Conservation (phyloP, 805 yeast species). For the Kockiozyma suomiensis region DNA sequence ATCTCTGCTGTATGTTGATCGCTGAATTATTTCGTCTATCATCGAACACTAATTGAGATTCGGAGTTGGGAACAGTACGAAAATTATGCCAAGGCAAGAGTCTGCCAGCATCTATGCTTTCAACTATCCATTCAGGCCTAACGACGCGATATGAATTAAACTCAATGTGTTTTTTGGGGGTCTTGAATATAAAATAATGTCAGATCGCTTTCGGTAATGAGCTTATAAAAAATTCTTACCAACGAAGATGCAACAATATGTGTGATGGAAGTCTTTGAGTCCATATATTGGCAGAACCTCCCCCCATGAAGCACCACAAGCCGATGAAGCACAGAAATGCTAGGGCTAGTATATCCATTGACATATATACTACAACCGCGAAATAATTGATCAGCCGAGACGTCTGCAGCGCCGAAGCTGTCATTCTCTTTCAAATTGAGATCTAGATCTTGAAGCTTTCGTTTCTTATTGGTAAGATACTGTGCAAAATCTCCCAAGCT, state of each 20-base stretch:
- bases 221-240: slow-evolving; percentile 15
- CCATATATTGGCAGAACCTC: slow-evolving; percentile 63
- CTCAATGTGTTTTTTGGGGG: slow-evolving; percentile 72
- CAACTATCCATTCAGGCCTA: slow-evolving; percentile 77
- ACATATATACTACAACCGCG: slow-evolving; percentile 68
- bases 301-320: slow-evolving; percentile 82
- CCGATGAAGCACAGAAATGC: slow-evolving; percentile 70
- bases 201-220: neutral
- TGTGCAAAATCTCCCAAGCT: neutral
- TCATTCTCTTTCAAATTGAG: slow-evolving; percentile 30
- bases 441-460: slow-evolving; percentile 64
- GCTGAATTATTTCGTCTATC: too few species aligned
- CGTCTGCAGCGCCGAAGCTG: slow-evolving; percentile 37
- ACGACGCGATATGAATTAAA: slow-evolving; percentile 74
- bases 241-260: slow-evolving; percentile 73
- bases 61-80: slow-evolving; percentile 42
- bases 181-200: slow-evolving; percentile 44
- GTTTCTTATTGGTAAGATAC: slow-evolving; percentile 63
- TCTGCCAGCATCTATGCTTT: slow-evolving; percentile 54
- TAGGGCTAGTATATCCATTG: slow-evolving; percentile 87
- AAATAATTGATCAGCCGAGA: slow-evolving; percentile 52
- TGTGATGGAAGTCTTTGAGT: slow-evolving; percentile 73
- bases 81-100: slow-evolving; percentile 74
- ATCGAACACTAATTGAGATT: slow-evolving; percentile 9
- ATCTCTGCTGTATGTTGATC: too few species aligned